A percentile compares a stretch with the other conserved stretches of the same genome.
These are phyloP conservation scores for Chlorociboria aeruginascens DNA, from an alignment of 495 filamentous ascomycete species.

Conservation along the genomic window DNA sequence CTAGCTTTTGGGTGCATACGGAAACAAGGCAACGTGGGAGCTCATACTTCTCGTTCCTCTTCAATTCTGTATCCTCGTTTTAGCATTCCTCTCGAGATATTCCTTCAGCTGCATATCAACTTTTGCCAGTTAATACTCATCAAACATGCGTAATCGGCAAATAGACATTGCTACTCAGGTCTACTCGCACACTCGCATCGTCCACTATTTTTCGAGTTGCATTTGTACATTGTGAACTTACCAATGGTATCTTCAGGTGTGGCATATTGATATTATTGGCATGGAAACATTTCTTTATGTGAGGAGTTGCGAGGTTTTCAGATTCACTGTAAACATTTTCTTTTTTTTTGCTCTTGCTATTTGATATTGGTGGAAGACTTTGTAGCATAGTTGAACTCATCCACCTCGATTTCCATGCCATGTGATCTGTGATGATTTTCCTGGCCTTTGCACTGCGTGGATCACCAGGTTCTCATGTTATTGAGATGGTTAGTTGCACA, in stretches of 20 bases:
- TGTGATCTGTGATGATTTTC: not conserved
- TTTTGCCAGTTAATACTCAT: conserved; percentile 11
- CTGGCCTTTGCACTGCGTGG: not conserved
- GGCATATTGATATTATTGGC: conserved; percentile 16
- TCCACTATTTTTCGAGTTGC: conserved; percentile 18
- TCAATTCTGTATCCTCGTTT: not conserved
- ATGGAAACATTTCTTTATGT: conserved; percentile 15
- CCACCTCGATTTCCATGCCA: not conserved
- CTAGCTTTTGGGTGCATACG: conserved; percentile 6
- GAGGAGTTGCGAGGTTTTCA: conserved; percentile 5
- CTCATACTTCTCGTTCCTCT: not conserved
- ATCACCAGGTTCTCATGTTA: too few relatives aligned
- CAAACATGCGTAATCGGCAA: conserved; percentile 15
- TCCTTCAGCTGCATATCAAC: conserved; percentile 8
- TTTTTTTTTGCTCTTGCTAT: conserved; percentile 11
- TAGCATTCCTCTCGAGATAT: not conserved
- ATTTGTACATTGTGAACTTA: conserved; percentile 3
- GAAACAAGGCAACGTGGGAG: not conserved
- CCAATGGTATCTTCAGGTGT: conserved; percentile 15
- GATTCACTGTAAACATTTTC: conserved; percentile 13
- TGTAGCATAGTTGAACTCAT: conserved; percentile 14
- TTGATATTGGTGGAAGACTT: conserved; percentile 1
- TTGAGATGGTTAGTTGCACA: too few relatives aligned
- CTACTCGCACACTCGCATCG: conserved; percentile 14
- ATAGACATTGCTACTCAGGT: conserved; percentile 15